These are phyloP conservation scores for Phyllostachys edulis DNA, from an alignment of 176 grass and related monocot species.

Conservation along the genomic window DNA sequence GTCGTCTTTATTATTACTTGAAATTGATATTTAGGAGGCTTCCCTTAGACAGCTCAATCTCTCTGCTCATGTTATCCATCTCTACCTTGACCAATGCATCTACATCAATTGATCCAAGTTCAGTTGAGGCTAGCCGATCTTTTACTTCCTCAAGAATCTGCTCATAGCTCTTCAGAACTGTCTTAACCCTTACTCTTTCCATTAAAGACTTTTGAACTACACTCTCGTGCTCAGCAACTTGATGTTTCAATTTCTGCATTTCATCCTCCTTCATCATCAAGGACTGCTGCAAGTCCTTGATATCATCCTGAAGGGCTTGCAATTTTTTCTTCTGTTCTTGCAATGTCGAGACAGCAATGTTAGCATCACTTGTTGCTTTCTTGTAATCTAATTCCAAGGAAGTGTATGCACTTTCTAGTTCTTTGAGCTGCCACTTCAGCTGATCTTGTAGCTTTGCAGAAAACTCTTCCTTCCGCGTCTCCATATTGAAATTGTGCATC, in stretches of 20 bases:
- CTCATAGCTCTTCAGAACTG: conserved; percentile 36
- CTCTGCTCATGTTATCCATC: conserved; percentile 43
- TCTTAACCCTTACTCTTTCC: conserved; percentile 44
- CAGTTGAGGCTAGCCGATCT: conserved; percentile 23
- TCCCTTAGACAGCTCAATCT: conserved; percentile 39
- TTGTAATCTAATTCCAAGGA: conserved; percentile 47
- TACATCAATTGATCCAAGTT: conserved; percentile 37
- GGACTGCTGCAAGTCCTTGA: conserved; percentile 18
- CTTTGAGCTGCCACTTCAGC: conserved; percentile 47
- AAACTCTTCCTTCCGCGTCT: conserved; percentile 42
- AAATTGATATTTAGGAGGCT: conserved; percentile 45
- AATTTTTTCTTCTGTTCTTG: conserved; percentile 42
- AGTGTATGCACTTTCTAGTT: conserved; percentile 37
- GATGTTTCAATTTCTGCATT: conserved; percentile 35
- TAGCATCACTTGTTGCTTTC: conserved; percentile 34
- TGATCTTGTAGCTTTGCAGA: conserved; percentile 41
- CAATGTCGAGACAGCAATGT: conserved; percentile 30
- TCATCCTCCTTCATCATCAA: conserved; percentile 34
- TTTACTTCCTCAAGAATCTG: conserved; percentile 35
- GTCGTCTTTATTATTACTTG: conserved; percentile 28
- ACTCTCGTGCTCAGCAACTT: conserved; percentile 26
- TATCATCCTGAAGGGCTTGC: conserved; percentile 28
- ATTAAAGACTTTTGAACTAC: conserved; percentile 38
- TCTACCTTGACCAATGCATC: conserved; percentile 46
- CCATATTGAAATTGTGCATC: conserved; percentile 38